Percentiles rank a stretch among this genome's conserved stretches.
These are phyloP conservation scores for Saccharomyces cerevisiae DNA, from an alignment of 805 yeast species.

Conservation along the genomic window DNA sequence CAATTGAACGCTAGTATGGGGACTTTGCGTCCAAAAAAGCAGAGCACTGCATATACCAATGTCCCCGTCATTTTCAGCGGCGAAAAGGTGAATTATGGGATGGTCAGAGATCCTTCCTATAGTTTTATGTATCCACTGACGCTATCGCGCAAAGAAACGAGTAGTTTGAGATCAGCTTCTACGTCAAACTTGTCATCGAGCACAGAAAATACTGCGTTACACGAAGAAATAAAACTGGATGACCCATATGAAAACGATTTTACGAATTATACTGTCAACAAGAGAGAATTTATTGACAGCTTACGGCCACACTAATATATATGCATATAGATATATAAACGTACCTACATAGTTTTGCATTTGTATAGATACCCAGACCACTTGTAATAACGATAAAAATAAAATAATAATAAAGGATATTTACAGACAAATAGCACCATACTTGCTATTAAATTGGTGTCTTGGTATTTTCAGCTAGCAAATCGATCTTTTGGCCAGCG, in stretches of 20 bases:
- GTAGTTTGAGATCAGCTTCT: neutral
- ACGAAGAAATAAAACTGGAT: slow-evolving; percentile 9
- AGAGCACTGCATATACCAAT: slow-evolving; percentile 1
- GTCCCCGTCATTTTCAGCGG: slow-evolving; percentile 3
- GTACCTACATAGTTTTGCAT: neutral
- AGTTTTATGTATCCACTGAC: neutral
- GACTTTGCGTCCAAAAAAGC: neutral
- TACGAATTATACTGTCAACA: slow-evolving; percentile 35
- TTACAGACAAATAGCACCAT: neutral
- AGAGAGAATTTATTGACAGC: slow-evolving; percentile 32
- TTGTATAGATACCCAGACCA: neutral
- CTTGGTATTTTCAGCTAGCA: slow-evolving; percentile 38
- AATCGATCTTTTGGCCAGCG: slow-evolving; percentile 39
- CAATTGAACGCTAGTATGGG: slow-evolving; percentile 6
- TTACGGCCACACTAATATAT: slow-evolving; percentile 27
- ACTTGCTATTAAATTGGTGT: neutral
- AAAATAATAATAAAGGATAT: neutral
- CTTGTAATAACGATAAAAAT: neutral
- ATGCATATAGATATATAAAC: neutral
- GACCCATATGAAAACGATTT: slow-evolving; percentile 36
- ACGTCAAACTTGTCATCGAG: neutral
- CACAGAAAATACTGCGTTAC: neutral
- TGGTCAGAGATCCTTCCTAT: neutral
- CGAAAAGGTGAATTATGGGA: neutral
- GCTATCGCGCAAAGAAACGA: neutral